Conservation (phyloP, 2,329 filamentous ascomycete species). For the Fusarium secorum region DNA sequence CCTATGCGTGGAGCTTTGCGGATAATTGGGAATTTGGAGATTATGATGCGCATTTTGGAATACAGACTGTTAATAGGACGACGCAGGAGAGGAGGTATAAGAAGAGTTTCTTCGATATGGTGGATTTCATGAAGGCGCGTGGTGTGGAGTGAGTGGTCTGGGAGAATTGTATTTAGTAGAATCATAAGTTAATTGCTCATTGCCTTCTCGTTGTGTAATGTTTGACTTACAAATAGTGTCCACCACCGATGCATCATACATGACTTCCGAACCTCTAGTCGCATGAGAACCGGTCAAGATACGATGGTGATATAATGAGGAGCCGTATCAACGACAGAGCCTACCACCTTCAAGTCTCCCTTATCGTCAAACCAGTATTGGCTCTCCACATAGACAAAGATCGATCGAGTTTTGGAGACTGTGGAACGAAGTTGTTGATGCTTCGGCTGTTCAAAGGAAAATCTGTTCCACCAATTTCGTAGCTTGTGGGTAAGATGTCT, state of each 20-base stretch:
- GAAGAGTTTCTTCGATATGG: conserved; percentile 66
- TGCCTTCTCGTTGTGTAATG: too few relatives aligned
- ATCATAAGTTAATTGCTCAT: background rate
- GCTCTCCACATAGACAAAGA: accelerated
- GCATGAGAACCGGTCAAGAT: background rate
- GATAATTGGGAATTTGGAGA: conserved; percentile 66
- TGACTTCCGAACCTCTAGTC: too few relatives aligned
- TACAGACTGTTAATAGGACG: conserved; percentile 64
- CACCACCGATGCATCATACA: background rate
- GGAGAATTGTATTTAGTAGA: background rate
- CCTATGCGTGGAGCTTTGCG: conserved; percentile 60
- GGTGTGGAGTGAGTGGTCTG: conserved; percentile 31
- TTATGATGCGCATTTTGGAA: conserved; percentile 57
- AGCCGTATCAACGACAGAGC: background rate
- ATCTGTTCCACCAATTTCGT: accelerated
- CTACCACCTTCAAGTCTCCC: background rate
- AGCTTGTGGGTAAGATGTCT: accelerated
- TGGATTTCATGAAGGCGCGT: conserved; percentile 57
- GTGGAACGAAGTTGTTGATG: background rate
- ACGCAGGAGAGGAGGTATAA: conserved; percentile 61
- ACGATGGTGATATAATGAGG: background rate
- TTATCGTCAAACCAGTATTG: background rate
- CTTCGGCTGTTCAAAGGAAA: too few relatives aligned
- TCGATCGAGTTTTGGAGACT: accelerated
- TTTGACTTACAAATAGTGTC: background rate